phyloP scores from a whole-genome alignment of 345 rosid species.

The Salix koriyanagi region DNA sequence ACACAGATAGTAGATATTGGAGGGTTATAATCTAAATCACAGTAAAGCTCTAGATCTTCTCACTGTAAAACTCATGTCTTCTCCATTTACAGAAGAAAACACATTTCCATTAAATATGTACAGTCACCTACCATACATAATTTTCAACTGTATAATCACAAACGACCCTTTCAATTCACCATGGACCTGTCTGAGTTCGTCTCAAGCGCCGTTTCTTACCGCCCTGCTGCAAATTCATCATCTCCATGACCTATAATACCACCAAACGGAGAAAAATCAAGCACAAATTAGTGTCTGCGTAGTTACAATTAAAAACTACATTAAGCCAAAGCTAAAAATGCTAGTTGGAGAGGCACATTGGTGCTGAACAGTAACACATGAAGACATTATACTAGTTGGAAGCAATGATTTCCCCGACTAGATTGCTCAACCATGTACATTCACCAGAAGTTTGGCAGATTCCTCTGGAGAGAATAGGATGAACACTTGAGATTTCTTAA shows the following conservation, averaged over 20 bases:
- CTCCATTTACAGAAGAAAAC: constrained; percentile 25
- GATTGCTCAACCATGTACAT: background rate
- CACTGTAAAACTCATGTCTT: constrained; percentile 2
- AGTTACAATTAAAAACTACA: background rate
- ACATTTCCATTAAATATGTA: constrained; percentile 33
- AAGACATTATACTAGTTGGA: background rate
- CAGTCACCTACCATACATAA: constrained; percentile 29
- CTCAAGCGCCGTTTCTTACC: constrained; percentile 62
- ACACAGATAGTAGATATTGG: background rate
- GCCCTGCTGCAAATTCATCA: constrained; percentile 50
- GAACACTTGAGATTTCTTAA: too few relatives aligned
- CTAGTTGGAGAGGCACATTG: background rate
- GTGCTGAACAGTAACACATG: background rate
- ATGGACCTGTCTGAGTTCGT: constrained; percentile 84
- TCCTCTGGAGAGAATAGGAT: too few relatives aligned
- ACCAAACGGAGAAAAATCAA: background rate
- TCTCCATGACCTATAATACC: constrained; percentile 53
- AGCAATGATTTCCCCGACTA: background rate
- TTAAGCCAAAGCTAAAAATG: background rate
- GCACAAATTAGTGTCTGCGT: background rate
- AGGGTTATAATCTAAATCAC: constrained; percentile 15
- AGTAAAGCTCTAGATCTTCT: constrained; percentile 4
- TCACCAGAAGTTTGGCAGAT: background rate
- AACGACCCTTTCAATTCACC: constrained; percentile 44
- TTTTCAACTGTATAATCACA: constrained; percentile 24